These are phyloP conservation scores for Pisolithus marmoratus DNA, from an alignment of 768 basidiomycete genomes.

Conservation along the genomic window DNA sequence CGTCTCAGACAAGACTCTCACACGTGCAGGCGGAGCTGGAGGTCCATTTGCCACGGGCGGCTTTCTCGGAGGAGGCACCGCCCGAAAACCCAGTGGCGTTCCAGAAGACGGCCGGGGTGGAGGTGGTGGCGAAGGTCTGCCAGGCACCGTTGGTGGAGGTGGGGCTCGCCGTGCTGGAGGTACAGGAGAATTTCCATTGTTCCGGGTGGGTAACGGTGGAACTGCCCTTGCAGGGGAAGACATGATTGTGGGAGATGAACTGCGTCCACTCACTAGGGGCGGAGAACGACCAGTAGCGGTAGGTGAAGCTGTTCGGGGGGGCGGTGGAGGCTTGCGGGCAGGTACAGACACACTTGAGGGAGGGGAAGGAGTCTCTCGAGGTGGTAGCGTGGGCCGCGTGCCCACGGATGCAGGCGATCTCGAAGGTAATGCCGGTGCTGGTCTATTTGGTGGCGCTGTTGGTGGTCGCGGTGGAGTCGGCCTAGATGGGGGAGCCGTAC, in stretches of 20 bases:
- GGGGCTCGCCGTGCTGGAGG: constrained; percentile 32
- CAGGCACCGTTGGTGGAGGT: constrained; percentile 32
- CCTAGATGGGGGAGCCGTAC: constrained; percentile 21
- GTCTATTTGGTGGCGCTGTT: constrained; percentile 31
- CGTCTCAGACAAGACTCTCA: constrained; percentile 40
- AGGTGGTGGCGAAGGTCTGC: constrained; percentile 37
- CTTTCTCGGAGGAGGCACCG: constrained; percentile 37
- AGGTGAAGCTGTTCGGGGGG: constrained; percentile 26
- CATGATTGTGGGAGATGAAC: constrained; percentile 14
- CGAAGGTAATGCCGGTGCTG: constrained; percentile 31
- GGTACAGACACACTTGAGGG: constrained; percentile 15
- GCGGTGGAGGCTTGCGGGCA: constrained; percentile 29
- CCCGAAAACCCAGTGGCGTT: constrained; percentile 23
- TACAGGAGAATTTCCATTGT: constrained; percentile 6
- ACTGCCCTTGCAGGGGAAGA: constrained; percentile 12
- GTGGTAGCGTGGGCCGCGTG: constrained; percentile 39
- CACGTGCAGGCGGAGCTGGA: constrained; percentile 32
- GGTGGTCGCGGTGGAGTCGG: constrained; percentile 25
- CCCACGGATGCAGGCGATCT: constrained; percentile 39
- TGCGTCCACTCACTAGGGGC: constrained; percentile 25
- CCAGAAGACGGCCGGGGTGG: constrained; percentile 39
- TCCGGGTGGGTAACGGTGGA: constrained; percentile 23
- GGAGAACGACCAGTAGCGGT: constrained; percentile 18
- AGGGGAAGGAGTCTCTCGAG: constrained; percentile 28
- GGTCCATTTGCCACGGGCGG: constrained; percentile 21